These are phyloP conservation scores for Aspergillus sp. DNA, from an alignment of 2,329 filamentous ascomycete species.

Conservation along the genomic window DNA sequence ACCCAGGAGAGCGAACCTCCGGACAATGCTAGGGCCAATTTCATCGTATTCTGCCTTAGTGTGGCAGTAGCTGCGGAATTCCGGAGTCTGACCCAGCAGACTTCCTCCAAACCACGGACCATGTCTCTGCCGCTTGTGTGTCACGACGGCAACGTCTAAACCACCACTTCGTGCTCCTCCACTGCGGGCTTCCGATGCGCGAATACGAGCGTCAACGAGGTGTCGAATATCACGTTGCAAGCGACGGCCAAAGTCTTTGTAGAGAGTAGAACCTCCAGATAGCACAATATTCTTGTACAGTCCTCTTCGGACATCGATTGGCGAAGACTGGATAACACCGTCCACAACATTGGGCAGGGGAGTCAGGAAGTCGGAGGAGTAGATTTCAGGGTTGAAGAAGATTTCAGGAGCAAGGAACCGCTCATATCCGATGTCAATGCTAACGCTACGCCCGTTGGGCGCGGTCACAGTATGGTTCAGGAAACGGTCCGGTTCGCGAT, in stretches of 20 bases:
- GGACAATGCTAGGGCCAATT: constrained; percentile 91
- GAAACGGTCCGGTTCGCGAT: constrained; percentile 88
- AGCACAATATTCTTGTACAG: constrained; percentile 99
- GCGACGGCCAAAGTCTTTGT: constrained; percentile 96
- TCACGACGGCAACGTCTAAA: constrained; percentile 93
- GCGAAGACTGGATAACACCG: constrained; percentile 93
- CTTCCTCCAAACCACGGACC: constrained; percentile 98
- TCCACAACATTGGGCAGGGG: constrained; percentile 93
- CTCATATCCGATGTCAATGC: constrained; percentile 94
- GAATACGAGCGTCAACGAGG: constrained; percentile 88
- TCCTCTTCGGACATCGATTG: constrained; percentile 93
- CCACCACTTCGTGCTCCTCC: constrained; percentile 92
- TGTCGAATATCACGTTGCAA: constrained; percentile 97
- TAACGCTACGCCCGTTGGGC: constrained; percentile 79
- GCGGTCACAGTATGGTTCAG: constrained; percentile 84
- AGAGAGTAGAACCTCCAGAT: constrained; percentile 93
- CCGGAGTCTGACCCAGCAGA: constrained; percentile 92
- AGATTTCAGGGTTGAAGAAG: constrained; percentile 99
- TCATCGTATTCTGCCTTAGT: constrained; percentile 90
- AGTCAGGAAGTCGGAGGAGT: constrained; percentile 97
- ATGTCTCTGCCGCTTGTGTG: constrained; percentile 95
- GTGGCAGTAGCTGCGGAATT: constrained; percentile 98
- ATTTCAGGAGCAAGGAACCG: constrained; percentile 98
- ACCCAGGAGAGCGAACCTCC: constrained; percentile 89
- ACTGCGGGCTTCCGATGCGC: constrained; percentile 85